These are phyloP conservation scores for Neurospora sublineolata DNA, from an alignment of 495 filamentous ascomycete genomes.

Conservation along the genomic window DNA sequence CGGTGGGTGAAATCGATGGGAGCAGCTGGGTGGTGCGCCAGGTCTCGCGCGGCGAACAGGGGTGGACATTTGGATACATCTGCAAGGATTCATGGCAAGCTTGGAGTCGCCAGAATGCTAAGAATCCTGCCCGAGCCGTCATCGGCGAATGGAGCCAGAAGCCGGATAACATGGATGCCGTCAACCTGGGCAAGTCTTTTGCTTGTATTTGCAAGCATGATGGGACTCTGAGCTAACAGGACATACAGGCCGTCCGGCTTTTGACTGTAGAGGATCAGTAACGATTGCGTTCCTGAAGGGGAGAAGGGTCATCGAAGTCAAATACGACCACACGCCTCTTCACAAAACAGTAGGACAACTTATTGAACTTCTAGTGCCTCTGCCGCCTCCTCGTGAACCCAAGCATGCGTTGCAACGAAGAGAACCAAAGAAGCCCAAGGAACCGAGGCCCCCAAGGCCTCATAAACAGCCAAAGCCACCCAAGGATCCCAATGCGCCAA, in stretches of 20 bases:
- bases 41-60: conserved; percentile 27
- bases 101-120: conserved; percentile 33
- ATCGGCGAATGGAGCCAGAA: conserved; percentile 33
- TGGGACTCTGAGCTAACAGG: background rate
- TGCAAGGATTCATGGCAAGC: conserved; percentile 37
- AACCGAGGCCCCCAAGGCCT: conserved; percentile 39
- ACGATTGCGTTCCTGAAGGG: conserved; percentile 31
- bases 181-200: conserved; percentile 23
- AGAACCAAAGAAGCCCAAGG: conserved; percentile 32
- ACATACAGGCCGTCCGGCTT: conserved; percentile 33
- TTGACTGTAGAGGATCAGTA: conserved; percentile 37
- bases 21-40: conserved; percentile 32
- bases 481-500: conserved; percentile 18
- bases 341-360: conserved; percentile 35
- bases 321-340: conserved; percentile 36
- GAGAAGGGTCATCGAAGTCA: conserved; percentile 27
- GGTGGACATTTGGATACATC: conserved; percentile 37
- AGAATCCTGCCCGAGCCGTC: conserved; percentile 20
- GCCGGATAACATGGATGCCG: conserved; percentile 22
- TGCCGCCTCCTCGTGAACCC: conserved; percentile 21
- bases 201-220: background rate
- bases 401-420: conserved; percentile 45
- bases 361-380: conserved; percentile 26
- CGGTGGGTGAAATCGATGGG: conserved; percentile 25
- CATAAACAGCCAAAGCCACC: conserved; percentile 45